These are phyloP conservation scores for Mycocentrospora acerina DNA, from an alignment of 2,329 filamentous ascomycete genomes.

Conservation along the genomic window DNA sequence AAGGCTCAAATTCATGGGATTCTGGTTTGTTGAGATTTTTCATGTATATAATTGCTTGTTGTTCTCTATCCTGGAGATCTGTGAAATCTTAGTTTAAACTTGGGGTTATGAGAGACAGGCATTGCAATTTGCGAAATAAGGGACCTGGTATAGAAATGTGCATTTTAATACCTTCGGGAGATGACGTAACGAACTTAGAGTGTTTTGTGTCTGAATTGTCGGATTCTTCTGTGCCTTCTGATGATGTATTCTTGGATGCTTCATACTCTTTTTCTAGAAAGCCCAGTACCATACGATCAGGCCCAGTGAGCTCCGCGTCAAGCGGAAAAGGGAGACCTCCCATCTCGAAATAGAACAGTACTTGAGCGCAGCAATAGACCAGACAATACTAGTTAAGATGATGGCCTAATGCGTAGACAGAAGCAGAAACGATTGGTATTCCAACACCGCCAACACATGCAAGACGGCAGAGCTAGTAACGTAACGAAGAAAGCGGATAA, in stretches of 20 bases:
- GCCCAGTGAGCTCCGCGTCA: conserved; percentile 33
- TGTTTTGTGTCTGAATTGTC: conserved; percentile 28
- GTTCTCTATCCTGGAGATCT: conserved; percentile 34
- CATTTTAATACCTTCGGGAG: conserved; percentile 29
- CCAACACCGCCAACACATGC: too few relatives aligned
- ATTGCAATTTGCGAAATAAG: neutral
- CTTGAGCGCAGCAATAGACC: too few relatives aligned
- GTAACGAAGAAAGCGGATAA: too few relatives aligned
- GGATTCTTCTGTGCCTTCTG: conserved; percentile 23
- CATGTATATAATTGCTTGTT: conserved; percentile 47
- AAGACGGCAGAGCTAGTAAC: too few relatives aligned
- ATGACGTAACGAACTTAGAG: conserved; percentile 28
- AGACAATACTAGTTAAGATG: too few relatives aligned
- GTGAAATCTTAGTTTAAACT: neutral
- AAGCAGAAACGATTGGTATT: too few relatives aligned
- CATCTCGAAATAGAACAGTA: conserved; percentile 13
- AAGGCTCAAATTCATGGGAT: conserved; percentile 55
- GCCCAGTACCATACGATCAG: conserved; percentile 33
- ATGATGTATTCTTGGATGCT: neutral
- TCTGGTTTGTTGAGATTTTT: conserved; percentile 53
- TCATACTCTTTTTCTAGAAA: conserved; percentile 34
- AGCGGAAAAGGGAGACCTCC: conserved; percentile 33
- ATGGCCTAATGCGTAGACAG: too few relatives aligned
- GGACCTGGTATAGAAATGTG: neutral
- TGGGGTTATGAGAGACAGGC: neutral